Conservation (phyloP, 257 asterid genomes). For the Echites panduratus region DNA sequence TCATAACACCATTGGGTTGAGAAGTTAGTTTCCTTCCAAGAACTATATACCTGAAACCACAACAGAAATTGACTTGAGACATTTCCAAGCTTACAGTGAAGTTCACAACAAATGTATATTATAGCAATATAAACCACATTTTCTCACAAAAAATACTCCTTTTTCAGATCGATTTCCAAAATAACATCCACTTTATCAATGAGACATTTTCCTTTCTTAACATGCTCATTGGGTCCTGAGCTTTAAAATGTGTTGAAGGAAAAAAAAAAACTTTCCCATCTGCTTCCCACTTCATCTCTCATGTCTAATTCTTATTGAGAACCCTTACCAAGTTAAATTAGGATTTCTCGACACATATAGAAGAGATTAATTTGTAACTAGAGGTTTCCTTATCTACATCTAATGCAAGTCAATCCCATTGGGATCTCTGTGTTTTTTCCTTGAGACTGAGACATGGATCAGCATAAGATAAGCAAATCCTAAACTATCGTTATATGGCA, state of each 20-base stretch:
- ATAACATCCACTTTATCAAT: not conserved
- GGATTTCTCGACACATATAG: not conserved
- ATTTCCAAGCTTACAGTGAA: not conserved
- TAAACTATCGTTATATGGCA: not conserved
- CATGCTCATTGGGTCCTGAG: not conserved
- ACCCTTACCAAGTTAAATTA: not conserved
- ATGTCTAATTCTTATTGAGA: not conserved
- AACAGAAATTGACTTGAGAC: not conserved
- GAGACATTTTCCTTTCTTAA: not conserved
- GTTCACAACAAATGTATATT: not conserved
- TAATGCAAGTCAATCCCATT: not conserved
- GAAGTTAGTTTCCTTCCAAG: conserved; percentile 86
- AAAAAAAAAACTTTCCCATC: not conserved
- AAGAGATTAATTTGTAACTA: not conserved
- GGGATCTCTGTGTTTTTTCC: not conserved
- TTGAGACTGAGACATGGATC: not conserved
- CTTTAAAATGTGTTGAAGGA: too few species aligned
- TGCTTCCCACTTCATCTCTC: not conserved
- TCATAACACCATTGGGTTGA: conserved; percentile 97
- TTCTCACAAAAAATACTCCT: not conserved
- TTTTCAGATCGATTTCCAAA: not conserved
- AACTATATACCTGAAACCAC: conserved; percentile 61
- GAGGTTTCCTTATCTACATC: not conserved
- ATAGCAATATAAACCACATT: not conserved
- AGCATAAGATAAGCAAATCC: not conserved